phyloP scores from a whole-genome alignment of 2,329 filamentous ascomycete genomes.

The Chrysoporthe cubensis region DNA sequence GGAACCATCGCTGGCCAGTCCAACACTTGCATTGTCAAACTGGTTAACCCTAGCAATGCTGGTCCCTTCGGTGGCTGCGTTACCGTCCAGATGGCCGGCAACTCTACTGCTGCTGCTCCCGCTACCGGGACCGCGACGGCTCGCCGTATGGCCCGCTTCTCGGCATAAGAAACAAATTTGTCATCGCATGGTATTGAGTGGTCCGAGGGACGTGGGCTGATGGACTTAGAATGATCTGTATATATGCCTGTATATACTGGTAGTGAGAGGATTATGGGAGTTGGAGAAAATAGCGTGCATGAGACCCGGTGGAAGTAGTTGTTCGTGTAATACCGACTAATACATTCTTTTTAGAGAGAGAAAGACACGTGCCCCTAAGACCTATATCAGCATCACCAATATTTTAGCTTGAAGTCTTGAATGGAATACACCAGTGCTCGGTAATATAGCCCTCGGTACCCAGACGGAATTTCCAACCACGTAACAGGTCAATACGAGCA shows the following conservation, averaged over 20 bases:
- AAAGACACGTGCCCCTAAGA: too few relatives aligned
- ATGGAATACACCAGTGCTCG: too few relatives aligned
- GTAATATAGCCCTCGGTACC: too few relatives aligned
- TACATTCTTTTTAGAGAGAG: background rate
- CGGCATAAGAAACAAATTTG: slow-evolving; percentile 3
- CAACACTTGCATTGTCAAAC: slow-evolving; percentile 37
- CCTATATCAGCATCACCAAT: too few relatives aligned
- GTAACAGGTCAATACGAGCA: too few relatives aligned
- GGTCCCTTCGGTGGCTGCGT: slow-evolving; percentile 30
- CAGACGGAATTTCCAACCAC: too few relatives aligned
- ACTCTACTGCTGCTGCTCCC: slow-evolving; percentile 11
- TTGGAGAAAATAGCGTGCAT: background rate
- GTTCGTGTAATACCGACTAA: slow-evolving; percentile 1
- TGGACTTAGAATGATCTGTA: background rate
- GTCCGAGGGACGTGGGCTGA: background rate
- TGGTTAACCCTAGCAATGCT: slow-evolving; percentile 34
- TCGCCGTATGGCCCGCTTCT: slow-evolving; percentile 28
- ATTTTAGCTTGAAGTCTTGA: too few relatives aligned
- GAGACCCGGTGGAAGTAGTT: background rate
- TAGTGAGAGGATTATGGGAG: background rate
- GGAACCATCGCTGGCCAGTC: slow-evolving; percentile 33
- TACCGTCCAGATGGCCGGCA: slow-evolving; percentile 26
- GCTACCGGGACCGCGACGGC: slow-evolving; percentile 22
- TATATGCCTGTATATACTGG: slow-evolving; percentile 4
- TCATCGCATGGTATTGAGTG: background rate